Percentiles rank a stretch among this genome's conserved stretches.
Evolutionary conservation across 495 filamentous ascomycete genomes (phyloP).

Genomic region (Daldinia loculata): DNA sequence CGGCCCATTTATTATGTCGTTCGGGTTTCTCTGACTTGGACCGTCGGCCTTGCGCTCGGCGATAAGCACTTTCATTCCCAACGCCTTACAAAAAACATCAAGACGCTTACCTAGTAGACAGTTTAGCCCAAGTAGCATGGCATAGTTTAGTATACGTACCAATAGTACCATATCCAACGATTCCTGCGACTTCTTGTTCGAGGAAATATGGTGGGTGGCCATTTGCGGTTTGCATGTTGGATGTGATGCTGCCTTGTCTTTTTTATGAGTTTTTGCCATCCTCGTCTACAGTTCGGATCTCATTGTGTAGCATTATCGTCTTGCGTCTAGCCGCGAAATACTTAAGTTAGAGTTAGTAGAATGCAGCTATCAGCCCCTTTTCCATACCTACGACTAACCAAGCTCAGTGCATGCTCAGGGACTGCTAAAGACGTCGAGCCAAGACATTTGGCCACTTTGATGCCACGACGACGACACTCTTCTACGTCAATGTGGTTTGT

Average conservation of each 20-base stretch:
- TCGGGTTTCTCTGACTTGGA: neutral
- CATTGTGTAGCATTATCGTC: neutral
- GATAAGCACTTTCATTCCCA: neutral
- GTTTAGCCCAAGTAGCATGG: neutral
- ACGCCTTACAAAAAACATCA: neutral
- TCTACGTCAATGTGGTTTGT: too few species aligned
- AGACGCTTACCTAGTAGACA: neutral
- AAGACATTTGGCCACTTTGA: neutral
- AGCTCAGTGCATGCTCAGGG: neutral
- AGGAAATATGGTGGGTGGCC: neutral
- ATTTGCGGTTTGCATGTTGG: neutral
- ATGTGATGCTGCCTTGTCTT: neutral
- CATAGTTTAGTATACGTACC: neutral
- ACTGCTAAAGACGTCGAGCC: neutral
- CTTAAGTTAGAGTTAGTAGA: neutral
- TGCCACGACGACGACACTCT: neutral
- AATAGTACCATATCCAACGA: neutral
- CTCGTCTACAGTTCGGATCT: neutral
- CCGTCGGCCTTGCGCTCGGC: neutral
- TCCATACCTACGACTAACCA: neutral
- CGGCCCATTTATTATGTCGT: neutral
- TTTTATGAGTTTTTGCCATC: neutral
- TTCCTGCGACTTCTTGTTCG: neutral
- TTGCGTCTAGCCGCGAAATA: neutral
- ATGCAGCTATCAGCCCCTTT: neutral